Conservation (phyloP, 805 yeast genomes). For the Metschnikowia colocasiae region DNA sequence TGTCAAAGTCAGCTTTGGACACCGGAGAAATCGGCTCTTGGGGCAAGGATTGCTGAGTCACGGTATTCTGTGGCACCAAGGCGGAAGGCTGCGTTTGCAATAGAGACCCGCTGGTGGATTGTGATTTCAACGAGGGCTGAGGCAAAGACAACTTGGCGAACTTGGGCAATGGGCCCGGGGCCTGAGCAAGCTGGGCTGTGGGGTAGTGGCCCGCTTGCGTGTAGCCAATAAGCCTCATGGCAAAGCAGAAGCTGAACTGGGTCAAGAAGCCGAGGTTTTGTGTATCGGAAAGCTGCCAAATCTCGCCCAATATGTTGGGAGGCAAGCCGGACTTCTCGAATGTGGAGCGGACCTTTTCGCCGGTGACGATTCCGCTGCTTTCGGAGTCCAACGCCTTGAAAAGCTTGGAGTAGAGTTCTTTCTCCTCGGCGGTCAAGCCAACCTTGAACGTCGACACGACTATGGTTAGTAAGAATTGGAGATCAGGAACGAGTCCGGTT, state of each 20-base stretch:
- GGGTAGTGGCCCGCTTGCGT: constrained; percentile 69
- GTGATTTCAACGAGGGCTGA: constrained; percentile 27
- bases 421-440: constrained; percentile 70
- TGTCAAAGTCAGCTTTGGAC: constrained; percentile 53
- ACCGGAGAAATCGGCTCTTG: constrained; percentile 34
- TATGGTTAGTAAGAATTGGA: constrained; percentile 2
- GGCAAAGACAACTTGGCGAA: constrained; percentile 38
- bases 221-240: constrained; percentile 86
- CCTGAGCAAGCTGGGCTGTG: constrained; percentile 48
- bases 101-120: constrained; percentile 36
- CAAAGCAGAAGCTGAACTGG: constrained; percentile 75
- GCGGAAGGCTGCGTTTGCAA: constrained; percentile 41
- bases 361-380: constrained; percentile 76
- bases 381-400: constrained; percentile 80
- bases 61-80: constrained; percentile 31
- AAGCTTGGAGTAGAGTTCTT: constrained; percentile 64
- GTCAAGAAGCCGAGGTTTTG: constrained; percentile 81
- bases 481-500: neutral
- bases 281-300: constrained; percentile 94
- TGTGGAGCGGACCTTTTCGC: constrained; percentile 77
- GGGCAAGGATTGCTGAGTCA: constrained; percentile 30
- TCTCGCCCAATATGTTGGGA: constrained; percentile 74
- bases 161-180: constrained; percentile 62
- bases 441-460: constrained; percentile 34
- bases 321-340: constrained; percentile 85